Base-by-base conservation (phyloP, 345 rosid genomes). In the Eucalyptus pauciflora region DNA sequence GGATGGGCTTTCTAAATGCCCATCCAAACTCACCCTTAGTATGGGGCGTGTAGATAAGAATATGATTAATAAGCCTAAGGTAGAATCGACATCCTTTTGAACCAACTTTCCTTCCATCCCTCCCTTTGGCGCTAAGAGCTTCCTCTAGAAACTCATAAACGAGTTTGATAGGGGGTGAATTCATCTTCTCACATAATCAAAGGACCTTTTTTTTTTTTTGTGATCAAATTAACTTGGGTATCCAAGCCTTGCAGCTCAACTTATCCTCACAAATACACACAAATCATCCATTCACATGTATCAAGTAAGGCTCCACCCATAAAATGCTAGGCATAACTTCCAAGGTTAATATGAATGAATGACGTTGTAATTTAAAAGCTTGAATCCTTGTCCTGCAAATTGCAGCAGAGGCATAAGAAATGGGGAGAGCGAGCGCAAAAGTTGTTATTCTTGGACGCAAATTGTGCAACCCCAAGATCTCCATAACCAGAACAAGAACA, bases 211-310 rank as follows among this genome's bases (percentile, higher is more conserved):
- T 13, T 27, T 12, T 13, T 29, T 62, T 12, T 6, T 4, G 5
- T 37, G 41, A 6, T 58, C 13, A 22, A 27, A 62, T 27, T 62
- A 62, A 62, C 31, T 29, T 6, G 69, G 16, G 33, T 62, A 62
- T 29, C 4, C 4, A 0, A 10, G 31, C 76, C 20, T 14, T n/a
- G 6, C 41, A 13, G 0, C 76, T 64, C 76, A 3, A n/a, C 12
- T 67, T 16, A 67, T 12, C 43, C 17, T 33, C 43, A 67, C 0
- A 3, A 10, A 67, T 67, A 67, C 22, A 31, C 11, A 31, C 79
- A 31, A 31, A 67, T 4, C 43, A 0, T 16, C 22, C 45, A 14
- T 69, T 33, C 4, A 69, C 6, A 37, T 69, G 7, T 31, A 69
- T 31, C 6, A 69, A 10, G 24, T 33, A 69, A n/a, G 2, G 1